Conservation (phyloP, 129 eudicot species). For the Helianthus tuberosus region DNA sequence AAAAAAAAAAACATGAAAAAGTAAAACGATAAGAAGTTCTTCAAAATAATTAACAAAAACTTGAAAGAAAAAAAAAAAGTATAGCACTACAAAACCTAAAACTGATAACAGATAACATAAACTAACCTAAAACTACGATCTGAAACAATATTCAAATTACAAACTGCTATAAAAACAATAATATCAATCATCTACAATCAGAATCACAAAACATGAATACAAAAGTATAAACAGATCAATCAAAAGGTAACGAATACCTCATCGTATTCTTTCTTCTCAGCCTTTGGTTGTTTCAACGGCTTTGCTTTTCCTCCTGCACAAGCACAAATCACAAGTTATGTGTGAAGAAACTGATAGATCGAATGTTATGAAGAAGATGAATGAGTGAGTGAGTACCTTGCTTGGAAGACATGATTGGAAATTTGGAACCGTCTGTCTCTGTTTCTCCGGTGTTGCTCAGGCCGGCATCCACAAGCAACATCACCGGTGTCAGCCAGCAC, state of each 20-base stretch:
- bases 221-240: neutral
- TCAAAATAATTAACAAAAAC: neutral
- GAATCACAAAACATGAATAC: neutral
- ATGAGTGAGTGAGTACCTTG: slow-evolving; percentile 42
- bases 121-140: neutral
- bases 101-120: neutral
- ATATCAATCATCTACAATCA: neutral
- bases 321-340: neutral
- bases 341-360: slow-evolving; percentile 6
- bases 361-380: neutral
- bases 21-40: neutral
- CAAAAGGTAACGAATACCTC: slow-evolving; percentile 47
- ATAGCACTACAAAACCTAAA: neutral
- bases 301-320: slow-evolving; percentile 85
- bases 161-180: neutral
- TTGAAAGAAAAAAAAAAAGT: too few relatives aligned
- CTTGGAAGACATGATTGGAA: slow-evolving; percentile 69
- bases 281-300: slow-evolving; percentile 87
- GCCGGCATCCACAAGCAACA: too few relatives aligned
- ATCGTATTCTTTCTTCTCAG: slow-evolving; percentile 77
- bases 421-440: too few relatives aligned
- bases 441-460: too few relatives aligned
- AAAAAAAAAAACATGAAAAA: neutral
- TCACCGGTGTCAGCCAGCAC: too few relatives aligned
- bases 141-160: neutral